Conservation (phyloP, 2,329 filamentous ascomycete genomes). For the Talaromyces atroroseus region DNA sequence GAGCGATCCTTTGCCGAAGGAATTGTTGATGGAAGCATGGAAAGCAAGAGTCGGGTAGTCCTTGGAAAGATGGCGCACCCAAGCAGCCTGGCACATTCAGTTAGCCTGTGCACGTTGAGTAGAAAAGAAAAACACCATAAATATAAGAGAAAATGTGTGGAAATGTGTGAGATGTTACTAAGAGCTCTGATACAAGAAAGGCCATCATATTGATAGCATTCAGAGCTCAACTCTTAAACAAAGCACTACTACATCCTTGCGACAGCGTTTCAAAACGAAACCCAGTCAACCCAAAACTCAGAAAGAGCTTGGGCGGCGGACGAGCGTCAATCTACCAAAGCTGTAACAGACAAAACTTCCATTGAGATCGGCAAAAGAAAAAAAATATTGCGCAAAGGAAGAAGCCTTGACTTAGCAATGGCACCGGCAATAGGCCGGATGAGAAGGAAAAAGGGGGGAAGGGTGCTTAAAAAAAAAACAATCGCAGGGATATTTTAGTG, state of each 20-base stretch:
- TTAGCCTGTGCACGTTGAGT: constrained; percentile 22
- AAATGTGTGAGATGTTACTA: constrained; percentile 97
- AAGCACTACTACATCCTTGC: constrained; percentile 70
- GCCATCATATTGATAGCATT: constrained; percentile 51
- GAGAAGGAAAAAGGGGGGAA: constrained; percentile 19
- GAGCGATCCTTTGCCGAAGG: constrained; percentile 90
- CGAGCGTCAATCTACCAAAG: constrained; percentile 88
- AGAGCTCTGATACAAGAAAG: constrained; percentile 77
- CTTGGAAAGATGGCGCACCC: constrained; percentile 83
- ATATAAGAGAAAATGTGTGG: constrained; percentile 28
- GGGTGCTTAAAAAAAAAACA: neutral
- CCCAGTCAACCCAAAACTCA: constrained; percentile 62
- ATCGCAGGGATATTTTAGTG: neutral
- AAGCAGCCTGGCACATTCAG: constrained; percentile 65
- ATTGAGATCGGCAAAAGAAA: constrained; percentile 51
- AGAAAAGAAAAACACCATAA: constrained; percentile 12
- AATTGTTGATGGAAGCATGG: constrained; percentile 90
- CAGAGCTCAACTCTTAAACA: constrained; percentile 94
- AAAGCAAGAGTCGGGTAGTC: constrained; percentile 93
- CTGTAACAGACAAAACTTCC: constrained; percentile 94
- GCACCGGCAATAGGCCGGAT: constrained; percentile 24
- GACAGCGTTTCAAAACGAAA: constrained; percentile 86
- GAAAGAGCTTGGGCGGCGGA: constrained; percentile 62
- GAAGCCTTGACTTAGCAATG: constrained; percentile 85
- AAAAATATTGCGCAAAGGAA: constrained; percentile 51